These are phyloP conservation scores for Russula lepida DNA, from an alignment of 768 basidiomycete genomes.

Conservation along the genomic window DNA sequence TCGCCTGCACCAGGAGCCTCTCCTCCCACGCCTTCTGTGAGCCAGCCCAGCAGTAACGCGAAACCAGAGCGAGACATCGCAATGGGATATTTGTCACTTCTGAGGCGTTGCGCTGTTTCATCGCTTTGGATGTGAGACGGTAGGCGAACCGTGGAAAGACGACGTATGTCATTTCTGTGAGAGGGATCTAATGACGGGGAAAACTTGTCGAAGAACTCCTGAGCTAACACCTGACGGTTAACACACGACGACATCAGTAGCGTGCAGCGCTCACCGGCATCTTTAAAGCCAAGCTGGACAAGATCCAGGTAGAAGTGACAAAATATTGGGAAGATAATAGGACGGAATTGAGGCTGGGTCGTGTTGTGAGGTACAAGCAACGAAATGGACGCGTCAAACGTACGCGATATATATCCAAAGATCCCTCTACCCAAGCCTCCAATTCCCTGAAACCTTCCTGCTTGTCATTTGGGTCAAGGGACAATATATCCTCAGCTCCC, in stretches of 20 bases:
- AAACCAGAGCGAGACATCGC: slow-evolving; percentile 89
- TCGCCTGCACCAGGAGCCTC: slow-evolving; percentile 74
- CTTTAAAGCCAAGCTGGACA: slow-evolving; percentile 81
- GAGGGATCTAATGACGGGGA: slow-evolving; percentile 54
- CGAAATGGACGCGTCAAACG: slow-evolving; percentile 22
- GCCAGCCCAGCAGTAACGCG: slow-evolving; percentile 87
- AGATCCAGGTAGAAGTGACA: slow-evolving; percentile 96
- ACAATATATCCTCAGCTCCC: slow-evolving; percentile 75
- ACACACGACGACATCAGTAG: slow-evolving; percentile 11
- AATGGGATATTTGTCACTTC: slow-evolving; percentile 84
- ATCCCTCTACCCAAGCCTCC: slow-evolving; percentile 85
- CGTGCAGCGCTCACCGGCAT: slow-evolving; percentile 58
- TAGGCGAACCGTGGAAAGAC: slow-evolving; percentile 70
- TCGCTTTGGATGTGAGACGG: slow-evolving; percentile 81
- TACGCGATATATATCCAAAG: slow-evolving; percentile 85
- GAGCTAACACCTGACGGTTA: slow-evolving; percentile 38
- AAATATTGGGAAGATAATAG: slow-evolving; percentile 92
- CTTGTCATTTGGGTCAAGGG: slow-evolving; percentile 75
- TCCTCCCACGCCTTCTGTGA: slow-evolving; percentile 86
- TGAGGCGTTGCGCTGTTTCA: slow-evolving; percentile 73
- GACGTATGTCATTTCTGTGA: slow-evolving; percentile 64
- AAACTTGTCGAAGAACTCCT: slow-evolving; percentile 66
- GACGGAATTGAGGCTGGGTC: slow-evolving; percentile 81
- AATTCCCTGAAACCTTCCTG: slow-evolving; percentile 80
- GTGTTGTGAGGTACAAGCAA: slow-evolving; percentile 5